phyloP scores from a whole-genome alignment of 805 yeast genomes.

The Blastobotrys mokoenaii region DNA sequence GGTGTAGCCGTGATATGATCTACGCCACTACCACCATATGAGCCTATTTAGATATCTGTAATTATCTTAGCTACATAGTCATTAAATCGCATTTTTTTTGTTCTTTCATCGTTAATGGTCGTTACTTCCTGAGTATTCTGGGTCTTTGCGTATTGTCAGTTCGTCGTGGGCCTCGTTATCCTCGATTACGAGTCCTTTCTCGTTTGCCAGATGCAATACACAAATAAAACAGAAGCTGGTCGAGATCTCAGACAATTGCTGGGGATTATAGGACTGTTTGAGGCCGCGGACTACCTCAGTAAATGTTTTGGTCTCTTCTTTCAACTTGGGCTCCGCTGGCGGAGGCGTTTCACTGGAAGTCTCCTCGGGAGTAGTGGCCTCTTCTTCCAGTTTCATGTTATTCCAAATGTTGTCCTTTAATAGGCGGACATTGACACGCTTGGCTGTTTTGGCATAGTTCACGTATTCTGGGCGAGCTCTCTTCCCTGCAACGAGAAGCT shows the following conservation, averaged over 20 bases:
- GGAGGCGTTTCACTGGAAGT: too few relatives aligned
- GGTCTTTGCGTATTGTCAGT: conserved; percentile 19
- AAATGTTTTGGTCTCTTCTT: conserved; percentile 24
- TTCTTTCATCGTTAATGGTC: not conserved
- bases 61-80: conserved; percentile 3
- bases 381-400: conserved; percentile 24
- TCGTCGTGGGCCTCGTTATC: conserved; percentile 36
- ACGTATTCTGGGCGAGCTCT: conserved; percentile 29
- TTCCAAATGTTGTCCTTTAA: conserved; percentile 74
- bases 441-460: conserved; percentile 63
- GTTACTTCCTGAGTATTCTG: conserved; percentile 4
- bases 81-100: not conserved
- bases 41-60: conserved; percentile 2
- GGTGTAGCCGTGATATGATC: not conserved
- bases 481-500: conserved; percentile 9
- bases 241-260: conserved; percentile 57
- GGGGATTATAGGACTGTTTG: conserved; percentile 43
- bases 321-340: not conserved
- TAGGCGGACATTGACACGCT: conserved; percentile 65
- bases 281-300: conserved; percentile 43
- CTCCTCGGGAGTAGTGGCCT: too few relatives aligned
- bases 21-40: not conserved
- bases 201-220: conserved; percentile 77
- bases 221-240: conserved; percentile 84
- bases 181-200: conserved; percentile 57